Evolutionary conservation across 2,329 filamentous ascomycete genomes (phyloP).

Genomic region (Calonectria hawksworthii): DNA sequence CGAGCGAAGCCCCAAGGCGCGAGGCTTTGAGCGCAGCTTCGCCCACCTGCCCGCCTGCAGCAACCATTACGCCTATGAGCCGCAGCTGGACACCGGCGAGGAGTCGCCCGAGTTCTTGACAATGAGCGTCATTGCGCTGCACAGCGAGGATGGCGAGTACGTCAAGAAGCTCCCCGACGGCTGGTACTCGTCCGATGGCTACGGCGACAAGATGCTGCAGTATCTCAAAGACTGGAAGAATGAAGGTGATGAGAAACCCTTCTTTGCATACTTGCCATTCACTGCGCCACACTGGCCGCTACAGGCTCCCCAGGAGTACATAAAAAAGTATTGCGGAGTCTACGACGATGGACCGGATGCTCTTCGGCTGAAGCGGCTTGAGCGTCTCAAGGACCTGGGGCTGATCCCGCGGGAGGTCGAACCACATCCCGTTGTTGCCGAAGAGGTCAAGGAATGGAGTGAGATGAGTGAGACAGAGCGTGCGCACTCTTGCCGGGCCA

Average conservation of each 20-base stretch:
- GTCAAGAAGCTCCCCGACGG: conserved; percentile 50
- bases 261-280: conserved; percentile 55
- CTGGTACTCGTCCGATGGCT: conserved; percentile 64
- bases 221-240: conserved; percentile 52
- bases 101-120: conserved; percentile 33
- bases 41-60: conserved; percentile 72
- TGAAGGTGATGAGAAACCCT: conserved; percentile 43
- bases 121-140: conserved; percentile 36
- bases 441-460: conserved; percentile 57
- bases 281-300: conserved; percentile 75
- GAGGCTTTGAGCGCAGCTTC: conserved; percentile 48
- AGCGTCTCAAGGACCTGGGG: conserved; percentile 67
- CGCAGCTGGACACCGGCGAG: conserved; percentile 31
- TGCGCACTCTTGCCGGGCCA: conserved; percentile 61
- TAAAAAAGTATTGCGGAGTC: conserved; percentile 69
- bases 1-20: conserved; percentile 27
- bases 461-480: conserved; percentile 59
- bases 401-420: conserved; percentile 65
- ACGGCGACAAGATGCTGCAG: conserved; percentile 58
- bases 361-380: conserved; percentile 66
- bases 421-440: conserved; percentile 57
- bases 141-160: conserved; percentile 33
- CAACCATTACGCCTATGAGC: conserved; percentile 59
- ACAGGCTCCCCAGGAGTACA: conserved; percentile 68
- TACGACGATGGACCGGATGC: conserved; percentile 74